Base-by-base conservation (phyloP, 352 stramenopile genomes). In the Phytopythium cucurbitacearum region DNA sequence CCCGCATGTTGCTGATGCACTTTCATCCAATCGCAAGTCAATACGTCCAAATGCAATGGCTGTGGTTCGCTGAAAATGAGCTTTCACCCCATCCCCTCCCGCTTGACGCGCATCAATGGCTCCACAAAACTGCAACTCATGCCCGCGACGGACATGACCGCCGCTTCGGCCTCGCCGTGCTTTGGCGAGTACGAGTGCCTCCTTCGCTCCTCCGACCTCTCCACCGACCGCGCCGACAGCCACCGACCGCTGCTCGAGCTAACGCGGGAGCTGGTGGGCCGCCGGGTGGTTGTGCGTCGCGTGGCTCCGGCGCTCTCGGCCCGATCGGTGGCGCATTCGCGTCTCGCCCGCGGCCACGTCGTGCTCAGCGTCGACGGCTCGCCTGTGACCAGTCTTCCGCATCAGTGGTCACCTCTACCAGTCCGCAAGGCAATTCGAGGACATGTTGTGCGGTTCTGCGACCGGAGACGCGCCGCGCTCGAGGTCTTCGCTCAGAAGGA, bases 201-300 rank as follows among this genome's bases (percentile, higher is more conserved):
- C 32, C 45, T 80, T n/a, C 44, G 46, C 28, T 48, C 45, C 16
- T 37, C 46, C 40, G 51, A 59, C 46, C 55, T 60, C 12, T 56
- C 21, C 21, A 28, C 21, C 21, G 21, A 28, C 21, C 21, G 21
- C 21, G 2, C 21, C 2, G 21, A 2, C 21, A 28, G 21, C 21
- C 21, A 28, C 21, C 21, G 56, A 34, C 32, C 49, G 0, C 48
- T 48, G 3, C 48, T 80, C 21, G 51, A 37, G 16, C 68, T 77
- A 45, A 62, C 61, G 12, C 60, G 62, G 38, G 70, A 80, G 54
- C 62, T 80, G n/a, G 73, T 73, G 39, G 69, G 64, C 52, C 67
- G 65, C 35, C 52, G 75, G 50, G 68, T 71, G 15, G 70, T 80
- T n/a, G 51, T 80, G 44, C 59, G 67, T 57, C 41, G 62, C 11